Percentiles rank a stretch among this genome's conserved stretches.
These are phyloP conservation scores for Clonostachys solani DNA, from an alignment of 2,329 filamentous ascomycete species.

Conservation along the genomic window DNA sequence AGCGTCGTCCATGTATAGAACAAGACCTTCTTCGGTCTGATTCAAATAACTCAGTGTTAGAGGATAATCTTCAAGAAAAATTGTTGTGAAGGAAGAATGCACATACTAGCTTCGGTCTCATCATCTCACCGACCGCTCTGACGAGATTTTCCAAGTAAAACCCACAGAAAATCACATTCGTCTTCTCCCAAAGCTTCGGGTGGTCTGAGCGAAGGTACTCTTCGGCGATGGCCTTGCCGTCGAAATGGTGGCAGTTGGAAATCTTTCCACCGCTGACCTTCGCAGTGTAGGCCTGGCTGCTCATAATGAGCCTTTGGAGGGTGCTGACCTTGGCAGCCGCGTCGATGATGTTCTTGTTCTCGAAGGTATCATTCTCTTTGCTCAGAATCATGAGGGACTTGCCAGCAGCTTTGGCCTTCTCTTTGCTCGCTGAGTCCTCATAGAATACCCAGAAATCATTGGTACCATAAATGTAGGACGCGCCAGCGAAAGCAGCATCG, in stretches of 20 bases:
- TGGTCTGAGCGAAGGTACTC: slow-evolving; percentile 2
- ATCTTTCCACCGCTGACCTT: slow-evolving; percentile 35
- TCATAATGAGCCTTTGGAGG: slow-evolving; percentile 35
- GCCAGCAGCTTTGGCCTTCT: too few relatives aligned
- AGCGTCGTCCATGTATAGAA: slow-evolving; percentile 32
- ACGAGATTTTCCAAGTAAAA: not conserved
- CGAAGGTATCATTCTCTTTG: slow-evolving; percentile 6
- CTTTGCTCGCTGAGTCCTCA: too few relatives aligned
- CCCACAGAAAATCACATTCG: not conserved
- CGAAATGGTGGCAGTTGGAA: slow-evolving; percentile 40
- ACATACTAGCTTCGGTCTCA: too few relatives aligned
- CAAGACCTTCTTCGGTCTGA: too few relatives aligned
- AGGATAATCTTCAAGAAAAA: not conserved
- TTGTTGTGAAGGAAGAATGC: not conserved
- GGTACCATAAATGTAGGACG: too few relatives aligned
- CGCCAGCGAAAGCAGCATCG: too few relatives aligned
- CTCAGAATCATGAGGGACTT: too few relatives aligned
- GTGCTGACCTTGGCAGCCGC: slow-evolving; percentile 8
- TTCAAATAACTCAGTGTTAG: too few relatives aligned
- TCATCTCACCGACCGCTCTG: too few relatives aligned
- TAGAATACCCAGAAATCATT: too few relatives aligned
- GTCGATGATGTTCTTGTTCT: slow-evolving; percentile 8
- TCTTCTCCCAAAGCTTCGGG: slow-evolving; percentile 5
- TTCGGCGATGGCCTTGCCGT: slow-evolving; percentile 39
- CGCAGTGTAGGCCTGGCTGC: slow-evolving; percentile 37